Base-by-base conservation (phyloP, 2,329 filamentous ascomycete species). In the Xylariaceae sp. region DNA sequence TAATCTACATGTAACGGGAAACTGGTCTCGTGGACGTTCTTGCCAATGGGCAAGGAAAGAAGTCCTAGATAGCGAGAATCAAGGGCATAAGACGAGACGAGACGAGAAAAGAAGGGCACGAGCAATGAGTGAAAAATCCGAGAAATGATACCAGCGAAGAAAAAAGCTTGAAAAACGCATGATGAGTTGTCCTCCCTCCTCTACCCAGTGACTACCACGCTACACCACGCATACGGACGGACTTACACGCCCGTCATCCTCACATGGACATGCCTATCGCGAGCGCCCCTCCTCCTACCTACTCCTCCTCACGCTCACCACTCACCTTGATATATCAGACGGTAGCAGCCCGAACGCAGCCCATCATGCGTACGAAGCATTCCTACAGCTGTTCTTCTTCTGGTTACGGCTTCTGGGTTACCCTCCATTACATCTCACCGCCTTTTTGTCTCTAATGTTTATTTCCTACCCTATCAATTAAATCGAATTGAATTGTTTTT, bases 151-250 rank as follows among this genome's bases (percentile, higher is more conserved):
- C 23, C 23, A 30, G 23, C 23, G 11, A 11, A 17, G 30, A 30
- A 30, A 61, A 60, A 55, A 50, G 60, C 51, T 35, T 53, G 58
- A 52, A 63, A 30, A 58, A 64, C 55, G 64, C 64, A 65, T 53
- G 64, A 66, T 66, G 64, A 65, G 64, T 66, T 65, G 64, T 62
- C 64, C 58, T 57, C 61, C 63, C 58, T 60, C 64, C 62, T 64
- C 60, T 64, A 61, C 23, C 23, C 23, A 30, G 23, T 30, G 23
- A 30, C 23, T 30, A 30, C 62, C 47, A 53, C 35, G 47, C 52
- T 39, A 49, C 54, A 42, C 23, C 5, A 5, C 23, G 23, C 23
- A 30, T 30, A 30, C 23, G 23, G 23, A 30, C 23, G 23, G 23
- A 30, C 23, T 30, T 30, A 30, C 23, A 39, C 57, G 44, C 39